Base-by-base conservation (phyloP, 805 yeast genomes). In the Brettanomyces nanus region DNA sequence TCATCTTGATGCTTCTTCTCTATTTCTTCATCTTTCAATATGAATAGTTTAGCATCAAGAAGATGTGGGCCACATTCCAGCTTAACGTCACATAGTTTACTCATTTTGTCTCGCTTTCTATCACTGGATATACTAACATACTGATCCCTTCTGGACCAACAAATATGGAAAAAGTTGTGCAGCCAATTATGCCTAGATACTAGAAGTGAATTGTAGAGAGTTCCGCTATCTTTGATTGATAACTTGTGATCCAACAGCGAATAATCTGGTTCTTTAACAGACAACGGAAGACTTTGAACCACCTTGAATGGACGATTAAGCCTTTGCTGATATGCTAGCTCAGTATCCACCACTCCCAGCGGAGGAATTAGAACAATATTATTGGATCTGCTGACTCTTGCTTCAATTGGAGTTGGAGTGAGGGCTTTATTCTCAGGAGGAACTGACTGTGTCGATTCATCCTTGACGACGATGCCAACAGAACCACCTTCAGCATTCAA, bases 41-140 rank as follows among this genome's bases (percentile, higher is more conserved):
- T 79, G 59, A 84, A 92, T 23, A 92, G 58, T 43, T 94, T 65
- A 2, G 82, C 70, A 28, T 79, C 85, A 59, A 85, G 85, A 0
- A 65, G 59, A 59, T 90, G 98, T 0, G 96, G 95, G 0, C 97
- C 97, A 18, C 82, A 68, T 9, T 68, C 65, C 61, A 87, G 59
- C 2, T 65, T 61, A 43, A 89, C 77, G 47, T 89, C 96, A 47
- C 90, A 76, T 40, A 92, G 63, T 54, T 86, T 87, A 42, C 86
- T 80, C 95, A 89, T 87, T 39, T 78, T 78, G 45, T 90, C 97
- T 49, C 94, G 59, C 49, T 62, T 70, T 30, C 61, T 58, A 39
- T 66, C 69, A 43, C 66, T 55, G 39, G 61, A 55, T 55, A 67
- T 55, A 63, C 74, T 39, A 67, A 44, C 78, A 71, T 38, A 77